These are phyloP conservation scores for Lentinula guzmanii DNA, from an alignment of 768 basidiomycete species.

Conservation along the genomic window DNA sequence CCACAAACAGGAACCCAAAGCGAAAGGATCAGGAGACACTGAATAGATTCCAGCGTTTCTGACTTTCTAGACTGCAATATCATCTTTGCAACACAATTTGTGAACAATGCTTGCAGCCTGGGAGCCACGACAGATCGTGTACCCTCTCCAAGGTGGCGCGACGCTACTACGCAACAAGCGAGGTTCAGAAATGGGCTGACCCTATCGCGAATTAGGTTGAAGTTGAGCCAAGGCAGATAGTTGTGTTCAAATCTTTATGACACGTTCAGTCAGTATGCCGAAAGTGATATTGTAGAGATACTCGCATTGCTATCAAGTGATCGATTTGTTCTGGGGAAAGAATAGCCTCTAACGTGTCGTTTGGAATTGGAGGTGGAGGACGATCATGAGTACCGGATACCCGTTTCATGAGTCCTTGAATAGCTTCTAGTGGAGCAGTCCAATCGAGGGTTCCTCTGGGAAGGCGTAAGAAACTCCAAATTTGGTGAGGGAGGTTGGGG, in stretches of 20 bases:
- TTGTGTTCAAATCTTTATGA: constrained; percentile 29
- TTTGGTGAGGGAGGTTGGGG: constrained; percentile 10
- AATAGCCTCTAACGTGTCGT: constrained; percentile 19
- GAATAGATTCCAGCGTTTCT: constrained; percentile 30
- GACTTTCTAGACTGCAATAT: constrained; percentile 30
- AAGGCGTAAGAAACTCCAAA: constrained; percentile 31
- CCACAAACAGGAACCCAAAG: constrained; percentile 32
- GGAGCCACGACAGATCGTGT: constrained; percentile 24
- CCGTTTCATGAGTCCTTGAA: constrained; percentile 28
- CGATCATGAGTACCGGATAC: constrained; percentile 7
- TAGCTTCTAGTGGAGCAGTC: constrained; percentile 32
- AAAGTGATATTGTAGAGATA: neutral
- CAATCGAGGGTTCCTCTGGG: constrained; percentile 28
- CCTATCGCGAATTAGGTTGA: constrained; percentile 23
- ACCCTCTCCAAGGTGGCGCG: constrained; percentile 27
- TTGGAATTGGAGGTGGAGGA: constrained; percentile 16
- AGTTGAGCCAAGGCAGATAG: constrained; percentile 36
- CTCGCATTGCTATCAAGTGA: constrained; percentile 25
- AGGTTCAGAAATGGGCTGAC: constrained; percentile 26
- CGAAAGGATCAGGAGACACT: constrained; percentile 31
- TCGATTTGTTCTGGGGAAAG: constrained; percentile 24
- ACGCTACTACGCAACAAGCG: constrained; percentile 34
- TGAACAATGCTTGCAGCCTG: constrained; percentile 28
- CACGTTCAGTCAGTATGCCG: neutral
- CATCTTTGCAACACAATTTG: constrained; percentile 28